These are phyloP conservation scores for Cyberlindnera euphorbiiphila DNA, from an alignment of 805 yeast species.

Conservation along the genomic window DNA sequence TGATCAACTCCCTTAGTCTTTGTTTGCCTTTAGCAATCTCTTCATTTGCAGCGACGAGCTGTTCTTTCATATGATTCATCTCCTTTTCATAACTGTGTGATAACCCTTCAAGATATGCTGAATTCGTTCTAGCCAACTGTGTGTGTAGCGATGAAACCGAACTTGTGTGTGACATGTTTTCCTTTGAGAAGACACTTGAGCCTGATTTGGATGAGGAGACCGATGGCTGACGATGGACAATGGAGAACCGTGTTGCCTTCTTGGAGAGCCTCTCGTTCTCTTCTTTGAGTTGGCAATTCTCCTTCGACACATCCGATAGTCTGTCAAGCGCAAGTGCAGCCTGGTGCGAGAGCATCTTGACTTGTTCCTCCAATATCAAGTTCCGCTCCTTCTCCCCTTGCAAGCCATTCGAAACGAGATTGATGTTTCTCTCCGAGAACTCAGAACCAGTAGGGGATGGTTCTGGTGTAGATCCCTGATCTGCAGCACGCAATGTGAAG, in stretches of 20 bases:
- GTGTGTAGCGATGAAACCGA: slow-evolving; percentile 20
- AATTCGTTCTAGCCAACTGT: slow-evolving; percentile 6
- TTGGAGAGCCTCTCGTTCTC: slow-evolving; percentile 18
- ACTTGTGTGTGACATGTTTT: slow-evolving; percentile 19
- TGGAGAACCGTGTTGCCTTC: slow-evolving; percentile 9
- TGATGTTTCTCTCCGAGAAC: slow-evolving; percentile 11
- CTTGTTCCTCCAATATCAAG: slow-evolving; percentile 26
- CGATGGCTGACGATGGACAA: slow-evolving; percentile 16
- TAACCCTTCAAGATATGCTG: slow-evolving; percentile 6
- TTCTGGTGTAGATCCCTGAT: not conserved
- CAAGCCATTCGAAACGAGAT: slow-evolving; percentile 16
- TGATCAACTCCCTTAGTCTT: slow-evolving; percentile 1
- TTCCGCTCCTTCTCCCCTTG: slow-evolving; percentile 29
- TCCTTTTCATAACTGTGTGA: slow-evolving; percentile 13
- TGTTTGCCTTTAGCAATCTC: slow-evolving; percentile 11
- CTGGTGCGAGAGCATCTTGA: slow-evolving; percentile 24
- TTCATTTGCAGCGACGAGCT: slow-evolving; percentile 4
- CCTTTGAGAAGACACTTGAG: slow-evolving; percentile 9
- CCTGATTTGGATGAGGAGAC: slow-evolving; percentile 9
- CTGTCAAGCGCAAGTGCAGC: slow-evolving; percentile 27
- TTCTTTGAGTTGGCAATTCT: slow-evolving; percentile 17
- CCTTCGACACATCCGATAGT: slow-evolving; percentile 22
- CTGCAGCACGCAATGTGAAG: slow-evolving; percentile 10
- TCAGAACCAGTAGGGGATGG: slow-evolving; percentile 14
- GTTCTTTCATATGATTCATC: slow-evolving; percentile 10